Evolutionary conservation across 192 early-diverging fungal species (phyloP).

Genomic region (Linnemannia hyalina): DNA sequence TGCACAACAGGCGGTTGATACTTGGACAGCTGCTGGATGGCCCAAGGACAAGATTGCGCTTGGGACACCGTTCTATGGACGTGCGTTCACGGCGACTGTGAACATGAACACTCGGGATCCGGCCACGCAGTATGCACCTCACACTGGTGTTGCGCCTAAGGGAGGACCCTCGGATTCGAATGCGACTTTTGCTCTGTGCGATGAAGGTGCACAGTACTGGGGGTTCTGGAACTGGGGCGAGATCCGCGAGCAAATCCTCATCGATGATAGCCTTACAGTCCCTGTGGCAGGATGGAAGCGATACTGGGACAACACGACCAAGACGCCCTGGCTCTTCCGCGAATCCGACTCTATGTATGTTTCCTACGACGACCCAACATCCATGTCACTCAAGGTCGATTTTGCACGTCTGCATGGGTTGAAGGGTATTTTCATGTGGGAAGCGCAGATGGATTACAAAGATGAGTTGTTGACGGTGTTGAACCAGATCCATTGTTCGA

Average conservation of each 20-base stretch:
- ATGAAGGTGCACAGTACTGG: background rate
- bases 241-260: background rate
- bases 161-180: constrained; percentile 68
- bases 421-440: constrained; percentile 73
- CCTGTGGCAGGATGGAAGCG: constrained; percentile 61
- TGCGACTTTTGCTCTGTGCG: background rate
- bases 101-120: constrained; percentile 42
- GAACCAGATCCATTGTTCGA: constrained; percentile 13
- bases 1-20: constrained; percentile 54
- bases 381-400: constrained; percentile 66
- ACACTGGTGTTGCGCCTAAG: constrained; percentile 59
- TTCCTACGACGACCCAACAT: constrained; percentile 75
- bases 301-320: constrained; percentile 66
- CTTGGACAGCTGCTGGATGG: constrained; percentile 71
- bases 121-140: constrained; percentile 54
- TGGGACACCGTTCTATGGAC: constrained; percentile 76
- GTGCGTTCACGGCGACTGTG: constrained; percentile 59
- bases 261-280: background rate
- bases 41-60: constrained; percentile 69
- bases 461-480: constrained; percentile 4
- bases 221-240: constrained; percentile 13
- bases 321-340: constrained; percentile 76
- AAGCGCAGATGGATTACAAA: constrained; percentile 9
- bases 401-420: constrained; percentile 60
- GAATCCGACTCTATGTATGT: constrained; percentile 67